Evolutionary conservation across 768 basidiomycete species (phyloP), one percentile per base, ranked within the genome.

Genomic region (Rhodosporidiobolus sp.): DNA sequence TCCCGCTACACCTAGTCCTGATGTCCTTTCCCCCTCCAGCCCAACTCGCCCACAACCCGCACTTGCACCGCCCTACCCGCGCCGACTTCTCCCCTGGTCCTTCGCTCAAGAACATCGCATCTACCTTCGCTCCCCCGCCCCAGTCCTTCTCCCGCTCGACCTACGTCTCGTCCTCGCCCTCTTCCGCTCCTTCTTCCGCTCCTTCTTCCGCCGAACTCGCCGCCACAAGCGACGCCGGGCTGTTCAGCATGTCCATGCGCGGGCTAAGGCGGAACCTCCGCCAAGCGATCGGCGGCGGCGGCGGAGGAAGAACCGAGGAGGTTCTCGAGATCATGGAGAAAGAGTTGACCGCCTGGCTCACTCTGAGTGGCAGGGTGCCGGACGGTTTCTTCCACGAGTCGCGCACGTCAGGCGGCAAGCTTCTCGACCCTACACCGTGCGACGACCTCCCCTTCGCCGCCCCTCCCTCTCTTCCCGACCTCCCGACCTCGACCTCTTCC

Each of bases 41-140:
- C 22, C 70, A 66, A 48, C 70, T 75, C 50, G 70, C 70, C 19
- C 56, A 57, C 28, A 71, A 75, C 61, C 74, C 74, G n/a, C 67
- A 71, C 67, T 24, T 72, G 4, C 67, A 68, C 32, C 63, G 74
- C 19, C 74, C 74, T 2, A 63, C 63, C 7, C 57, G 59, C 46
- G 35, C 63, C 49, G 74, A 75, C 50, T 66, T 69, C 30, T 5
- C 17, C 8, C 74, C 74, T 1, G 65, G 70, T 0, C 70, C 74
- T 1, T 67, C 59, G 2, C 38, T 58, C 43, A 70, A 68, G 57
- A 46, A 48, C 43, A 34, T 63, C 49, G 54, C 63, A 43, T 57
- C 73, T 5, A 60, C 53, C 30, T 72, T 72, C n/a, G 49, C 70
- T 4, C 74, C 74, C 0, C 74, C 70, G 4, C 74, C 74, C 0